Evolutionary conservation across 225 moss, liverwort and hornwort genomes (phyloP), one percentile per base, ranked within the genome.

Genomic region (Bryum argenteum): DNA sequence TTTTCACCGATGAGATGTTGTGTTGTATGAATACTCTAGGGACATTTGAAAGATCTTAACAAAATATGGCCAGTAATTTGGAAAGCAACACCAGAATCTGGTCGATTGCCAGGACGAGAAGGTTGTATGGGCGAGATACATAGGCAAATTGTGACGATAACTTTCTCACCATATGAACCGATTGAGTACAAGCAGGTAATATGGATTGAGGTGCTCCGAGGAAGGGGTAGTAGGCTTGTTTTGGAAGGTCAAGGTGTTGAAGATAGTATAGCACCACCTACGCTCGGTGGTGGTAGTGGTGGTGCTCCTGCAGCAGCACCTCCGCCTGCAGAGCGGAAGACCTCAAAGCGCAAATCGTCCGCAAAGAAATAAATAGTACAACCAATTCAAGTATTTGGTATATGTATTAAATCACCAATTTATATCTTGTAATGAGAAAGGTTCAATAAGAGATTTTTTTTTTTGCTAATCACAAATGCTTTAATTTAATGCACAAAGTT

Each of bases 31-130:
- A 67, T 0, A 0, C 58, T 28, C 8, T 9, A 87, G 81, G 45
- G 20, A 1, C 83, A 84, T 61, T 54, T 87, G 19, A 87, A 65
- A 51, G 77, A 79, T 53, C 68, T 87, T 0, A 87, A 71, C 33
- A 84, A 87, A 77, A 39, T 0, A 5, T 87, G 87, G 87, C 87
- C 81, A 0, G 33, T 81, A 0, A 87, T 87, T 71, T 87, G 87
- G 84, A 84, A 81, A 61, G 84, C 84, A 26, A 87, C 65, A 9
- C 87, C 84, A 0, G 84, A 87, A 44, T 81, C 61, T 1, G 84
- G 87, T 1, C 65, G 0, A 18, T 74, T 87, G 55, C 74, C 20
- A 6, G 84, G 84, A 23, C 60, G 77, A 79, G 71, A 84, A 74
- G 87, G 84, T 33, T 77, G 43, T 15, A 79, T 79, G 71, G 74